Base-by-base conservation (phyloP, 2,329 filamentous ascomycete genomes). In the Penicillium psychrosexuale region DNA sequence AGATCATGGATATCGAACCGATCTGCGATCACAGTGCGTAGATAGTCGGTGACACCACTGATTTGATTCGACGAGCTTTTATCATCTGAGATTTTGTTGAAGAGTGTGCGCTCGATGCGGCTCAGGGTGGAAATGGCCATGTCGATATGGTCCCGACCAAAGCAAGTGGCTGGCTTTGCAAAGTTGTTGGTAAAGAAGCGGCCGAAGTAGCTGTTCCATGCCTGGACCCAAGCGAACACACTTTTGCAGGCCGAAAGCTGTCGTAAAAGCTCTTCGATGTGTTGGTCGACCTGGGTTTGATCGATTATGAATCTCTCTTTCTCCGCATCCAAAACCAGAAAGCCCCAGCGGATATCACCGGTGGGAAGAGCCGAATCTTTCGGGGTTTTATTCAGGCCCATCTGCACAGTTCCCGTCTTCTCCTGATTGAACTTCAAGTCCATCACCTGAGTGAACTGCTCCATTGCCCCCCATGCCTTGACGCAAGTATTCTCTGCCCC, bases 121-220 rank as follows among this genome's bases (percentile, higher is more conserved):
- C 74, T 74, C 49, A 84, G 75, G 0, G 80, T 81, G 3, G 72
- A 67, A 49, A 84, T 74, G 52, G 82, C 79, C 71, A 78, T 78
- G 58, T 84, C 79, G 50, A 84, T 77, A 62, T 85, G 83, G 38
- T 75, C 69, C 19, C 77, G 76, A 0, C 81, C 81, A 57, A 84
- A 82, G 58, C 80, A 82, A 53, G 79, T 75, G 13, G 81, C 79
- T 3, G 82, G 78, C 51, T 78, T 78, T 8, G 79, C 82, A 56
- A 85, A 84, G 61, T 84, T 84, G 59, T 78, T 80, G 48, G 73
- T 72, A 64, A 85, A 84, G 67, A 85, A 85, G 1, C 78, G 76
- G 8, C 74, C 76, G 30, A 81, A 78, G 63, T 84, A 85, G 37
- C 75, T 79, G 61, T 85, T 85, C 77, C 82, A 85, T 0, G 81